Base-by-base conservation (phyloP, 2,329 filamentous ascomycete species). In the Arthroderma sp. region DNA sequence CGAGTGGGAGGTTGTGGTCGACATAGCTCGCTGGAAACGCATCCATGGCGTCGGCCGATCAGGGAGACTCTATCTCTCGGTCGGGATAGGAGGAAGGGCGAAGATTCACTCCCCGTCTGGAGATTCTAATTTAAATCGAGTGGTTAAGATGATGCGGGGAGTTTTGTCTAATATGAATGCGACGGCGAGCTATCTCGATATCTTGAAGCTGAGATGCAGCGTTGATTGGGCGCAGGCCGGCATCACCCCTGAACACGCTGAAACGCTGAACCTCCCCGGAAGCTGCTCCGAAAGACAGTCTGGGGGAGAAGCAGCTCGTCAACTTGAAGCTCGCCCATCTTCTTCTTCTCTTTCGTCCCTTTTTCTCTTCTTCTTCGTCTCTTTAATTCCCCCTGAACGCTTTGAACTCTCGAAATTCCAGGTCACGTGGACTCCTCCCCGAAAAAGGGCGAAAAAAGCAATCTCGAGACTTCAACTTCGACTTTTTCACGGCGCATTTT, bases 1-100 rank as follows among this genome's bases (percentile, higher is more conserved):
- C 74, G 58, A 95, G 79, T 37, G 91, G 91, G 65, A 94, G 79
- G 73, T 93, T 94, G 73, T 93, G 90, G 69, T 85, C 82, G 70
- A 95, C 78, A 75, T 91, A 95, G 71, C 85, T 86, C 62, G 70
- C 65, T 23, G 74, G 74, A 62, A 74, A 77, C 60, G 71, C 72
- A 64, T 76, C 73, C 74, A 76, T 76, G 25, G 25, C 28, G 47
- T n/a, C n/a, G n/a, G n/a, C n/a, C n/a, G n/a, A n/a, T n/a, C n/a
- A n/a, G n/a, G n/a, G n/a, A n/a, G n/a, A n/a, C n/a, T n/a, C n/a
- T n/a, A n/a, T n/a, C n/a, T n/a, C 35, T 38, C 35, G 15, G 35
- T 9, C 35, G 15, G 35, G 11, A n/a, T n/a, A n/a, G n/a, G n/a
- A n/a, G n/a, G n/a, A n/a, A n/a, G n/a, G n/a, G n/a, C n/a, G n/a